Conservation (phyloP, 2,329 filamentous ascomycete genomes). For the Paecilomyces fulvus region DNA sequence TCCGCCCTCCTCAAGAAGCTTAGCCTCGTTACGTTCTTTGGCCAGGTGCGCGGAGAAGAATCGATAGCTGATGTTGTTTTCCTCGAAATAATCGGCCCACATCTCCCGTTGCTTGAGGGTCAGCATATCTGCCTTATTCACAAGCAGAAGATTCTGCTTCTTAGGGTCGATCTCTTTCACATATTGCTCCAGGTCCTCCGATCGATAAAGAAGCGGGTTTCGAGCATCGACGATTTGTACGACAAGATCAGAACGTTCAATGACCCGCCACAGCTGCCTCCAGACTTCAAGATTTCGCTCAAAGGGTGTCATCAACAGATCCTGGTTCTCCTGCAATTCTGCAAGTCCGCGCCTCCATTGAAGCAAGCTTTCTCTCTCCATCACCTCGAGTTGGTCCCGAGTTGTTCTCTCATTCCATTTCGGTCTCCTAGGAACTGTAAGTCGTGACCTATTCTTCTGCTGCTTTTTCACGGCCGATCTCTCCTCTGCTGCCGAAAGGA, state of each 20-base stretch:
- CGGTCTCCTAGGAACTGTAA: conserved; percentile 86
- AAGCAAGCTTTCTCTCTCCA: conserved; percentile 72
- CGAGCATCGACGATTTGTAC: conserved; percentile 98
- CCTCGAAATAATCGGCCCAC: conserved; percentile 82
- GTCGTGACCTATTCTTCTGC: conserved; percentile 62
- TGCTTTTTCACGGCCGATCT: conserved; percentile 70
- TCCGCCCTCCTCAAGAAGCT: conserved; percentile 43
- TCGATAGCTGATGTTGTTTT: conserved; percentile 74
- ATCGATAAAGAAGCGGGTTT: conserved; percentile 89
- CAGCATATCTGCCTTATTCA: conserved; percentile 99
- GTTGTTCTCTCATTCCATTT: conserved; percentile 83
- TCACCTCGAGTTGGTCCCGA: conserved; percentile 66
- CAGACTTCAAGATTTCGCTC: conserved; percentile 96
- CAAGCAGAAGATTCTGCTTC: conserved; percentile 84
- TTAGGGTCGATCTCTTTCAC: conserved; percentile 83
- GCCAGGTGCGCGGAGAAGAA: conserved; percentile 95
- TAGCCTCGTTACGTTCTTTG: conserved; percentile 75
- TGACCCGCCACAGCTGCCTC: conserved; percentile 96
- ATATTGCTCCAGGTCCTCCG: conserved; percentile 85
- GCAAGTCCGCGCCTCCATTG: conserved; percentile 86
- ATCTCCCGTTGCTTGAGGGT: conserved; percentile 68
- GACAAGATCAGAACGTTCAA: conserved; percentile 88
- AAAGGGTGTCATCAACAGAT: conserved; percentile 94
- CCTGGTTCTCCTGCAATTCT: conserved; percentile 86
- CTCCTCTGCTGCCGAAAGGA: conserved; percentile 80